Percentiles rank a stretch among this genome's conserved stretches.
Conservation (phyloP, 2,329 filamentous ascomycete genomes). For the Xylariaceae sp. region DNA sequence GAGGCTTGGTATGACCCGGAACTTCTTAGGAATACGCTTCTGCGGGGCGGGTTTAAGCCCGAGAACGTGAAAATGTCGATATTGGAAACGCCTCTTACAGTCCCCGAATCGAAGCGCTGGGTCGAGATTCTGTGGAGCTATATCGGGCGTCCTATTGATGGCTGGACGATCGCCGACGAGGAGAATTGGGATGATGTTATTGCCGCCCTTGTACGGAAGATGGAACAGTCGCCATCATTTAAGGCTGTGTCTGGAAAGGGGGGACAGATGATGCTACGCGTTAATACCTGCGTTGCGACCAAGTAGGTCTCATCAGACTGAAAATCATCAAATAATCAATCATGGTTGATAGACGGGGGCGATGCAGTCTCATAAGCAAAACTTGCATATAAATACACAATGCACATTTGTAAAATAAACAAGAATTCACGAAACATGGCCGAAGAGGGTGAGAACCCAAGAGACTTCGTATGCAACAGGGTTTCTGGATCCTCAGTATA, state of each 20-base stretch:
- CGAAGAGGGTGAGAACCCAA: neutral
- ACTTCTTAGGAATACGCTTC: neutral
- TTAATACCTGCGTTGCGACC: neutral
- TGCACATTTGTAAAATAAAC: neutral
- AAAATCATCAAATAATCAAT: neutral
- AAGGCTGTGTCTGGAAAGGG: neutral
- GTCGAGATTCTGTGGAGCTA: slow-evolving; percentile 12
- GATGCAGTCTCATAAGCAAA: neutral
- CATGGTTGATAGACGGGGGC: neutral
- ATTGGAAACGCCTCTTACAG: neutral
- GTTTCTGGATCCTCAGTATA: neutral
- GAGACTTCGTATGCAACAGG: neutral
- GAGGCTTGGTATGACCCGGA: slow-evolving; percentile 12
- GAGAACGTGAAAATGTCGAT: slow-evolving; percentile 3
- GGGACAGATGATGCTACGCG: neutral
- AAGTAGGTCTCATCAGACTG: neutral
- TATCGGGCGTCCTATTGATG: neutral
- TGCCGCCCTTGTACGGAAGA: slow-evolving; percentile 1
- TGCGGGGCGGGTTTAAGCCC: slow-evolving; percentile 3
- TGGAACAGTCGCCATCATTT: neutral
- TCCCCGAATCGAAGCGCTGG: slow-evolving; percentile 5
- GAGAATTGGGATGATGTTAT: slow-evolving; percentile 8
- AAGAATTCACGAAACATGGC: neutral
- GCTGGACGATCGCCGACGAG: slow-evolving; percentile 10
- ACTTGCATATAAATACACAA: neutral